Conservation (phyloP, 768 basidiomycete species). For the Suillus hirtellus region DNA sequence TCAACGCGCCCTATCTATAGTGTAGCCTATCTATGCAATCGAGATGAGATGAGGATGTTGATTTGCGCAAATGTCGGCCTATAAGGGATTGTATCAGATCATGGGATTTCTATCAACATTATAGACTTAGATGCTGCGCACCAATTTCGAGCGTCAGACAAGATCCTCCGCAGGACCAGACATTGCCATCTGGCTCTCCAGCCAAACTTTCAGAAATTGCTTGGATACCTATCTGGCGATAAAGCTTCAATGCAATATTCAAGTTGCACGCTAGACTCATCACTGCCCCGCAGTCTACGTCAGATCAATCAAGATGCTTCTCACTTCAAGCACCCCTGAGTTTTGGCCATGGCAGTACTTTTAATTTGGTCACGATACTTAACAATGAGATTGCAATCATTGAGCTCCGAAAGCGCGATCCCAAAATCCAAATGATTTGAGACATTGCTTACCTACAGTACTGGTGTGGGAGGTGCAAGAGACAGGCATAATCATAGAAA, state of each 20-base stretch:
- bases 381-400: not conserved
- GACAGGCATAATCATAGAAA: not conserved
- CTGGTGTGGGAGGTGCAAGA: not conserved
- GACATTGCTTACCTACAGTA: not conserved
- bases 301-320: too few relatives aligned
- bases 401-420: not conserved
- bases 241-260: not conserved
- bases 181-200: not conserved
- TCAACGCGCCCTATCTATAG: slow-evolving; percentile 37
- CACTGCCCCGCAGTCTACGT: not conserved
- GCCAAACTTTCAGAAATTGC: not conserved
- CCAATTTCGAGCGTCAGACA: not conserved
- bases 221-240: not conserved
- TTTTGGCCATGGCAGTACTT: not conserved
- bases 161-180: not conserved
- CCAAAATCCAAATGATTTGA: not conserved
- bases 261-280: not conserved
- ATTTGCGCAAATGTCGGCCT: not conserved
- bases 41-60: slow-evolving; percentile 6
- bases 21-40: slow-evolving; percentile 10
- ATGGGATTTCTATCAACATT: too few relatives aligned
- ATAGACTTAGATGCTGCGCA: not conserved
- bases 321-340: not conserved
- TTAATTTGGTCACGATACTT: not conserved
- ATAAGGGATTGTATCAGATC: not conserved